phyloP scores from a whole-genome alignment of 2,329 filamentous ascomycete species.

The Ceratocystis alfenasii region DNA sequence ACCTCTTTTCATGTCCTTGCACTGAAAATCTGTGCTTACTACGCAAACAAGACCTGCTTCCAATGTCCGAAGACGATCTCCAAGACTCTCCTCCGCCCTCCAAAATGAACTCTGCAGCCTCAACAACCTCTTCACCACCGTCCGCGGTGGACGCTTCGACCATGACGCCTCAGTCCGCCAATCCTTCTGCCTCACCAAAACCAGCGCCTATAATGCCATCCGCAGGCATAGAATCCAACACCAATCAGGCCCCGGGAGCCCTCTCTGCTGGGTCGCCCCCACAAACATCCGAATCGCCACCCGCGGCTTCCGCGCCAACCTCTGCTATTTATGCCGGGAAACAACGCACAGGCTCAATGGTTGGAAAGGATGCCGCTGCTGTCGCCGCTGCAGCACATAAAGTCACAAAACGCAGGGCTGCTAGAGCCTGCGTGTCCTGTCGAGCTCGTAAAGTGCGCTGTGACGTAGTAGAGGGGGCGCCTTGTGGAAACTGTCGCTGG shows the following conservation, averaged over 20 bases:
- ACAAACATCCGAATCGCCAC: neutral
- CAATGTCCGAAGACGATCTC: neutral
- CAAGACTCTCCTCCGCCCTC: neutral
- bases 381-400: slow-evolving; percentile 34
- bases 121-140: slow-evolving; percentile 9
- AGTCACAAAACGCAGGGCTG: slow-evolving; percentile 67
- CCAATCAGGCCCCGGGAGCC: neutral
- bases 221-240: too few relatives aligned
- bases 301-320: neutral
- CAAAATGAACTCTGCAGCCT: slow-evolving; percentile 9
- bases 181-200: slow-evolving; percentile 1
- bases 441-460: slow-evolving; percentile 83
- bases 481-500: slow-evolving; percentile 77
- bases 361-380: slow-evolving; percentile 28
- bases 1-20: neutral
- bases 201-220: neutral
- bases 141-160: neutral
- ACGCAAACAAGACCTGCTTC: neutral
- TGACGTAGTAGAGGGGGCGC: slow-evolving; percentile 80
- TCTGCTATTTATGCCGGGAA: slow-evolving; percentile 3
- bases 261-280: neutral
- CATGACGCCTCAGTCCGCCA: neutral
- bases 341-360: slow-evolving; percentile 14
- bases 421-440: slow-evolving; percentile 81
- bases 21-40: neutral